Evolutionary conservation across 2,329 filamentous ascomycete species (phyloP).

Genomic region (Exophiala sp.): DNA sequence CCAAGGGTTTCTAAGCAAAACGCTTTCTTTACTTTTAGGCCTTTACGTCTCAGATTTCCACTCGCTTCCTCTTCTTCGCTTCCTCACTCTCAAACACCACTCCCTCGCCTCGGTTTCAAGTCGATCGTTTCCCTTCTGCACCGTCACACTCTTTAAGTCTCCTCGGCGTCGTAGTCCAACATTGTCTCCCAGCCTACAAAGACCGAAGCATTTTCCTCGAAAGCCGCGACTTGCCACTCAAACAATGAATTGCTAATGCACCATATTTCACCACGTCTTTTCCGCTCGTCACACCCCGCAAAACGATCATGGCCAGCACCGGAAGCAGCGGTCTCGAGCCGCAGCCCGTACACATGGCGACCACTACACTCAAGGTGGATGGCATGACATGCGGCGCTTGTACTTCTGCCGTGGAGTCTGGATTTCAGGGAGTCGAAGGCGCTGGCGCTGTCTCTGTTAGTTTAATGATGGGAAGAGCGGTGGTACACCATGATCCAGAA

Average conservation of each 20-base stretch:
- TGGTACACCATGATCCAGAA: constrained; percentile 80
- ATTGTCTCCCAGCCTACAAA: neutral
- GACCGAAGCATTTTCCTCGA: neutral
- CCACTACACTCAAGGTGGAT: constrained; percentile 83
- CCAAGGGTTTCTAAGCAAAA: neutral
- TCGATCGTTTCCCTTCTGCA: neutral
- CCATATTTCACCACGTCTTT: neutral
- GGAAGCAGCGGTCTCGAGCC: neutral
- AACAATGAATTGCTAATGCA: constrained; percentile 1
- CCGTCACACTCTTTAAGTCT: neutral
- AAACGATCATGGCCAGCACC: constrained; percentile 2
- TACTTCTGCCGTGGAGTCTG: constrained; percentile 90
- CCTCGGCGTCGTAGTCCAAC: neutral
- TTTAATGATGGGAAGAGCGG: constrained; percentile 92
- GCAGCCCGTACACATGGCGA: constrained; percentile 66
- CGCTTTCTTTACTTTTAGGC: neutral
- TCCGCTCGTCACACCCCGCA: neutral
- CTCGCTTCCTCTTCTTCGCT: neutral
- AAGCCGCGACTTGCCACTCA: neutral
- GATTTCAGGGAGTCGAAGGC: constrained; percentile 77
- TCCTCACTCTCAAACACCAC: neutral
- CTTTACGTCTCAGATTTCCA: neutral
- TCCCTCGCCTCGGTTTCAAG: neutral
- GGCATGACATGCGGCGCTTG: constrained; percentile 90
- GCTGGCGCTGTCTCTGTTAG: constrained; percentile 86